These are phyloP conservation scores for Macadamia integrifolia DNA, from an alignment of 164 flowering plant genomes.

Conservation along the genomic window DNA sequence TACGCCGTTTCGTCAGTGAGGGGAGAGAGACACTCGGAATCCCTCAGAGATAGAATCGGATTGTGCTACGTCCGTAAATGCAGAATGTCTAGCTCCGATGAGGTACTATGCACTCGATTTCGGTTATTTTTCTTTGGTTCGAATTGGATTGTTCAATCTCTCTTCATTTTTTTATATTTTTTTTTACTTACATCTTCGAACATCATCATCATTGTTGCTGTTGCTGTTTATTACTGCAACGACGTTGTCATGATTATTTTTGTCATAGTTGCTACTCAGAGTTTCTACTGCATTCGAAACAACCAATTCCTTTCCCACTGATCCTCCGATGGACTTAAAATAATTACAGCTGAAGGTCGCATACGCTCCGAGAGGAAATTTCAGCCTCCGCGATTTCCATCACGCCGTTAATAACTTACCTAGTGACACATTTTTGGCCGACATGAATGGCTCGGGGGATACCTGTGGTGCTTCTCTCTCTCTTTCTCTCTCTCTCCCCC, in stretches of 20 bases:
- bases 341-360: conserved; percentile 57
- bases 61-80: conserved; percentile 52
- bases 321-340: neutral
- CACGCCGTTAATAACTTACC: conserved; percentile 72
- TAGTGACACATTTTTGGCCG: conserved; percentile 47
- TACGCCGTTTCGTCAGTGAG: conserved; percentile 20
- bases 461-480: conserved; percentile 22
- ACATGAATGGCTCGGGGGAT: conserved; percentile 21
- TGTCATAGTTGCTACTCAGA: too few species aligned
- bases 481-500: conserved; percentile 7
- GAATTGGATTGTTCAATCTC: too few species aligned
- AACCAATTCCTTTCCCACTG: too few species aligned
- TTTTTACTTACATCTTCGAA: too few species aligned
- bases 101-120: conserved; percentile 31
- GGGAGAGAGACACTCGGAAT: conserved; percentile 8
- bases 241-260: too few species aligned
- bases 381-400: conserved; percentile 76
- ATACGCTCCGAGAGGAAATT: conserved; percentile 53
- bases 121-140: too few species aligned
- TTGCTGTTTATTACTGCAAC: too few species aligned
- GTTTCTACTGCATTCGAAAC: too few species aligned
- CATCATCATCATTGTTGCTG: too few species aligned
- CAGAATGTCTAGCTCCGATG: conserved; percentile 37
- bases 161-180: too few species aligned
- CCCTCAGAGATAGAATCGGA: conserved; percentile 19